Base-by-base conservation (phyloP, 805 yeast species). In the Yamadazyma phyllophila region DNA sequence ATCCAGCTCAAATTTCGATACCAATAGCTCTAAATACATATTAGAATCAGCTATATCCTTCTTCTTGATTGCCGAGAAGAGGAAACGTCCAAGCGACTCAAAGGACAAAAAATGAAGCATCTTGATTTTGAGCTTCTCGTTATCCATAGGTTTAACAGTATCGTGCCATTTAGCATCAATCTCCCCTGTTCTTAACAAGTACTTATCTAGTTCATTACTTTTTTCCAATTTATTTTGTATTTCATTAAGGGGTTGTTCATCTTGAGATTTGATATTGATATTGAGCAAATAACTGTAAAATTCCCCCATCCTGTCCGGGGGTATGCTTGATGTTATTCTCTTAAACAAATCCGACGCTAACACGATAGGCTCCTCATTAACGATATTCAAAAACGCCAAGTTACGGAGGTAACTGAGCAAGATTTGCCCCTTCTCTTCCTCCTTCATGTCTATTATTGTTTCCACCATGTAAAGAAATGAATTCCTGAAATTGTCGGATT, bases 151-250 rank as follows among this genome's bases (percentile, higher is more conserved):
- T 34, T 47, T 50, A 17, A 60, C 54, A 0, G 63, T 56, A 46
- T 68, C 60, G 45, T 70, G 73, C 73, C 73, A 69, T 42, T 62
- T 62, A 4, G 73, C 61, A 29, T 60, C 52, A 5, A 65, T 39
- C 41, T 60, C 53, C 1, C 76, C 76, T 2, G 76, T 68, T 38
- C 73, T 51, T 7, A 60, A 61, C 4, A 68, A 59, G 43, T 61
- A 63, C 37, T 57, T 58, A 3, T 69, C 74, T 12, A 63, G 32
- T 27, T 60, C 56, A 1, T 65, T 53, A 6, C 76, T 73, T 6
- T 44, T 46, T 16, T 55, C 43, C 15, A 71, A 57, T 7, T 53
- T 46, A 16, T 50, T 45, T 36, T 62, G 64, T 27, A 71, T 35
- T 1, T 36, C 26, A 14, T 55, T 44, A 31, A 60, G 44, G 4